phyloP scores from a whole-genome alignment of 1,284 basidiomycete species.

The Flammula alnicola region DNA sequence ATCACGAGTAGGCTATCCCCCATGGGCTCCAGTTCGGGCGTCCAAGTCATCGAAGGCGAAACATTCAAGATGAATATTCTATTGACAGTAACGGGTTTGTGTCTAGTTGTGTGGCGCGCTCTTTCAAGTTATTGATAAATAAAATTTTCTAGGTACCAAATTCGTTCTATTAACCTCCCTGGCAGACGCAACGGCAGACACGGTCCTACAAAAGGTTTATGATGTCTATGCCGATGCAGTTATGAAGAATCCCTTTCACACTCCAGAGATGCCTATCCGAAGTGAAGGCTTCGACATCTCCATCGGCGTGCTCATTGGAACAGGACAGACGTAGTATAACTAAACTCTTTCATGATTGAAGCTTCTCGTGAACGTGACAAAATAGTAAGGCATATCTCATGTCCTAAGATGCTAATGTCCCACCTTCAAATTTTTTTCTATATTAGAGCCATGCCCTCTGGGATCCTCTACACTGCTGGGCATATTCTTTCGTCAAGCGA shows the following conservation, averaged over 20 bases:
- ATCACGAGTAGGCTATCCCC: slow-evolving; percentile 94
- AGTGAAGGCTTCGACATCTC: slow-evolving; percentile 87
- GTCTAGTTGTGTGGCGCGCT: not conserved
- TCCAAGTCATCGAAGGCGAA: slow-evolving; percentile 94
- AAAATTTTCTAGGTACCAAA: slow-evolving; percentile 83
- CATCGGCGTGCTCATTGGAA: slow-evolving; percentile 63
- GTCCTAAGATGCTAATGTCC: no score
- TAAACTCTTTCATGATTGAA: not conserved
- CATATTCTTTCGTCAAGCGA: no score
- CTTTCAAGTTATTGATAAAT: not conserved
- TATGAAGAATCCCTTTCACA: slow-evolving; percentile 99
- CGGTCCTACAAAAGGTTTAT: slow-evolving; percentile 82
- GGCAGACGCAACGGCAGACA: slow-evolving; percentile 75
- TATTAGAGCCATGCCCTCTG: no score
- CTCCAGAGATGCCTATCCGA: slow-evolving; percentile 98
- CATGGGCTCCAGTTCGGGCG: slow-evolving; percentile 80
- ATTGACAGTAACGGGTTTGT: slow-evolving; percentile 88
- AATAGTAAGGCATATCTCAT: no score
- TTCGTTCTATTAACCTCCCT: slow-evolving; percentile 91
- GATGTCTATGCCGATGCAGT: slow-evolving; percentile 92
- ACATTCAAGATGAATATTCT: slow-evolving; percentile 90
- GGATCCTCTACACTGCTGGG: no score
- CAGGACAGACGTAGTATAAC: slow-evolving; percentile 36
- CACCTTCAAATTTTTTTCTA: no score
- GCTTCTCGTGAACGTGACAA: no score